Evolutionary conservation across 1,284 basidiomycete species (phyloP).

Genomic region (Tilletia indica): DNA sequence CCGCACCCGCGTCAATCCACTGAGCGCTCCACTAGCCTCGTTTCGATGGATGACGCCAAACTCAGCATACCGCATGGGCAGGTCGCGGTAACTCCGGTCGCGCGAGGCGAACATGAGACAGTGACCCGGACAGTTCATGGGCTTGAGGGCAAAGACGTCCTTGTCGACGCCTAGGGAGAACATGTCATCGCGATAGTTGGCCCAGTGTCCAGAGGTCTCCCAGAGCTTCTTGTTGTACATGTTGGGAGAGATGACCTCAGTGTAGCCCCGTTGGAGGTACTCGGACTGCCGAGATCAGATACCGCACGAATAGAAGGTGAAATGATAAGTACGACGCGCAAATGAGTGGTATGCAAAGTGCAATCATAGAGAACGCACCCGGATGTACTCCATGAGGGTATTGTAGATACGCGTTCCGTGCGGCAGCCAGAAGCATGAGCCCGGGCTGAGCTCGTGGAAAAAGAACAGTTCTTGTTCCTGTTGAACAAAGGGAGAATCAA

Average conservation of each 20-base stretch:
- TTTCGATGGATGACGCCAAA: slow-evolving; percentile 98
- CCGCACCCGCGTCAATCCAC: slow-evolving; percentile 87
- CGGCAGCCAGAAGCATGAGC: slow-evolving; percentile 93
- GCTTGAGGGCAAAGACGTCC: slow-evolving; percentile 66
- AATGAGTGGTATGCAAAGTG: not conserved
- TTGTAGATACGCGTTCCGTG: slow-evolving; percentile 98
- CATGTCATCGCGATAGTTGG: slow-evolving; percentile 87
- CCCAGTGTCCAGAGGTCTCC: slow-evolving; percentile 98
- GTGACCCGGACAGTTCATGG: slow-evolving; percentile 99
- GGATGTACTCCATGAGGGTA: slow-evolving; percentile 79
- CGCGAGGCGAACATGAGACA: slow-evolving; percentile 92
- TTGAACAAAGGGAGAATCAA: not conserved
- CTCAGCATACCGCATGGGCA: slow-evolving; percentile 95
- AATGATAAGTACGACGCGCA: not conserved
- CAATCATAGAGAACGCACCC: slow-evolving; percentile 7
- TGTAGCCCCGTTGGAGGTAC: slow-evolving; percentile 61
- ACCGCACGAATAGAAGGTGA: not conserved
- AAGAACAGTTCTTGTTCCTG: slow-evolving; percentile 85
- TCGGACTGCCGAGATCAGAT: slow-evolving; percentile 46
- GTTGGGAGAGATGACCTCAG: slow-evolving; percentile 85
- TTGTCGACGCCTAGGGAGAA: slow-evolving; percentile 91
- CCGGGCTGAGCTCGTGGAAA: slow-evolving; percentile 94
- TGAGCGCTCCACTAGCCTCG: slow-evolving; percentile 90
- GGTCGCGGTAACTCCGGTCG: slow-evolving; percentile 90
- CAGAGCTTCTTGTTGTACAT: slow-evolving; percentile 96